Base-by-base conservation (phyloP, 371 early-diverging fungal species). In the Mortierella polycephala region DNA sequence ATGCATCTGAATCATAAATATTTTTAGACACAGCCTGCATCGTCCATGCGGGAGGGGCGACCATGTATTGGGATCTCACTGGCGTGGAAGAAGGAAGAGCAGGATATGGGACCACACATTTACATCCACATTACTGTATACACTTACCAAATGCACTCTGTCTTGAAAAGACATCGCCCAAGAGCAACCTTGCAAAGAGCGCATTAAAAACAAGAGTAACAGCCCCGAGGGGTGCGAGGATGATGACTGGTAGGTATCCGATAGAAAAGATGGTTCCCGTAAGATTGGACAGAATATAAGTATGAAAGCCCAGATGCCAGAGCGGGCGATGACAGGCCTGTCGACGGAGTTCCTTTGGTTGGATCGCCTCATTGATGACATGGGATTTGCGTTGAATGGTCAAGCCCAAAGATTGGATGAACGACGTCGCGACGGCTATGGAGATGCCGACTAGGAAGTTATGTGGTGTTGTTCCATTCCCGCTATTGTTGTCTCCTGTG, bases 191-290 rank as follows among this genome's bases (percentile, higher is more conserved):
- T 9, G 95, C 94, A 73, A 91, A 93, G 8, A 93, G 74, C 8
- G 93, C 92, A 81, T 94, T 94, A 68, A 93, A 91, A 16, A 92
- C 92, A 46, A 94, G 83, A 4, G 88, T 89, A 55, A 94, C 89
- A 12, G 95, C 93, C 1, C 93, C 93, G 63, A 94, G 82, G 6
- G 95, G 95, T 12, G 95, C 95, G 41, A 93, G 83, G 53, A 94
- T 92, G 64, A 93, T 90, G n/a, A 94, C 92, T 5, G 95, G 95
- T 14, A 94, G 83, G 64, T 91, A 90, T 53, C 93, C 93, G 62
- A 94, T 90, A 3, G 94, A 89, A 49, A 93, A 88, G 9, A 90
- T 82, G 0, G 94, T 91, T 41, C 92, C 93, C 13, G 87, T 88
- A 21, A 91, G 85, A 58, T 92, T 92, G 51, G 93, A 89, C 21